Evolutionary conservation across 768 basidiomycete genomes (phyloP).

Genomic region (Tricholoma saponaceum): DNA sequence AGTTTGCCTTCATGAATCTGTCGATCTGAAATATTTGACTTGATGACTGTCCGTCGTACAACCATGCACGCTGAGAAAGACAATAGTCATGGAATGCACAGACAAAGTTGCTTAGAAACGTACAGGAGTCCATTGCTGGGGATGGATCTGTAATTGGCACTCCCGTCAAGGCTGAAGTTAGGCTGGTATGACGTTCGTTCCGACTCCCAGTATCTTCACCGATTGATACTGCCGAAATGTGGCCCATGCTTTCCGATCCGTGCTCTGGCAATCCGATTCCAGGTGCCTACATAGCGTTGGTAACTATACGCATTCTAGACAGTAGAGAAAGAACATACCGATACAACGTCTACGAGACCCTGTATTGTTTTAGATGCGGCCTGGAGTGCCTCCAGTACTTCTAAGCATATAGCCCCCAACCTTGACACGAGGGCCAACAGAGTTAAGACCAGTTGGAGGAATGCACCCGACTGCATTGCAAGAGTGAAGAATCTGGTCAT

Average conservation of each 20-base stretch:
- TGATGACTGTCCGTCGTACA: background rate
- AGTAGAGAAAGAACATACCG: slow-evolving; percentile 22
- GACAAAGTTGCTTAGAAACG: background rate
- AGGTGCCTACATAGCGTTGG: background rate
- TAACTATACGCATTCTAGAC: background rate
- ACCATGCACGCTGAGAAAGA: background rate
- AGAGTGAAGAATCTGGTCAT: slow-evolving; percentile 52
- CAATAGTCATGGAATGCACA: background rate
- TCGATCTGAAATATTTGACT: background rate
- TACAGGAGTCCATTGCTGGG: background rate
- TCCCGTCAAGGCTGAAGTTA: background rate
- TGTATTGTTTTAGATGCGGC: slow-evolving; percentile 20
- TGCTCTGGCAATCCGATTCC: background rate
- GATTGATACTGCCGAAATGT: background rate
- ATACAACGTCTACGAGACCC: slow-evolving; percentile 23
- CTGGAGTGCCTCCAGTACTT: slow-evolving; percentile 38
- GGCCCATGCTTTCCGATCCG: background rate
- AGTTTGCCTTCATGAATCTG: background rate
- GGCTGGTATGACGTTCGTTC: background rate
- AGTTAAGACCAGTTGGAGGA: slow-evolving; percentile 62
- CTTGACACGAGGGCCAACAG: slow-evolving; percentile 62
- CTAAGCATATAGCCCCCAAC: slow-evolving; percentile 40
- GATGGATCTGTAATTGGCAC: background rate
- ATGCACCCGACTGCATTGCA: slow-evolving; percentile 69
- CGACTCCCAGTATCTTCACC: background rate